Percentiles rank a stretch among this genome's conserved stretches.
Evolutionary conservation across 129 eudicot genomes (phyloP).

Genomic region (Artemisia annua): DNA sequence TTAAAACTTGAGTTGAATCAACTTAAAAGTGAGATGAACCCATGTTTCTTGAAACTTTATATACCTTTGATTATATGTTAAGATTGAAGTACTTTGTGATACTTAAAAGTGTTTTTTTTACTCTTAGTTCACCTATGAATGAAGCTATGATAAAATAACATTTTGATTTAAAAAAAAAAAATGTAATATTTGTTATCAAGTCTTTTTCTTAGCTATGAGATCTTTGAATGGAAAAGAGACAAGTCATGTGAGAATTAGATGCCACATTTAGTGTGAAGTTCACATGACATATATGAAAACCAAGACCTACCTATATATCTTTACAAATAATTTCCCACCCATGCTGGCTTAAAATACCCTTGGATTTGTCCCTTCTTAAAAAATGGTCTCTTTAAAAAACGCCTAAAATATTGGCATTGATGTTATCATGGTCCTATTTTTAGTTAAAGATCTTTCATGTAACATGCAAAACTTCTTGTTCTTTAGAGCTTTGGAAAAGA

Average conservation of each 20-base stretch:
- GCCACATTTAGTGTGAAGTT: slow-evolving; percentile 30
- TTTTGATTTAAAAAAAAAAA: background rate
- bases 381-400: no score
- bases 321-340: slow-evolving; percentile 1
- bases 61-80: slow-evolving; percentile 1
- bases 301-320: slow-evolving; percentile 12
- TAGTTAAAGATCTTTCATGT: background rate
- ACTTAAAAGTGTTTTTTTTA: background rate
- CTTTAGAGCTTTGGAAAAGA: background rate
- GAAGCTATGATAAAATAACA: background rate
- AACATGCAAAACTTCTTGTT: background rate
- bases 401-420: no score
- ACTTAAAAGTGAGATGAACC: slow-evolving; percentile 19
- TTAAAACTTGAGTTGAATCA: background rate
- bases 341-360: background rate
- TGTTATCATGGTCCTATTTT: no score
- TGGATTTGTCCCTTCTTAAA: background rate
- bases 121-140: background rate
- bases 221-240: slow-evolving; percentile 12
- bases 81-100: slow-evolving; percentile 4
- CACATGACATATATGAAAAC: slow-evolving; percentile 33
- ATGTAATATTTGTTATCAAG: background rate
- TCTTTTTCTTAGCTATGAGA: slow-evolving; percentile 15
- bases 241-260: slow-evolving; percentile 29
- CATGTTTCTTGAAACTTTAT: slow-evolving; percentile 21